phyloP scores from a whole-genome alignment of 805 yeast species.

The Suhomyces sp. region DNA sequence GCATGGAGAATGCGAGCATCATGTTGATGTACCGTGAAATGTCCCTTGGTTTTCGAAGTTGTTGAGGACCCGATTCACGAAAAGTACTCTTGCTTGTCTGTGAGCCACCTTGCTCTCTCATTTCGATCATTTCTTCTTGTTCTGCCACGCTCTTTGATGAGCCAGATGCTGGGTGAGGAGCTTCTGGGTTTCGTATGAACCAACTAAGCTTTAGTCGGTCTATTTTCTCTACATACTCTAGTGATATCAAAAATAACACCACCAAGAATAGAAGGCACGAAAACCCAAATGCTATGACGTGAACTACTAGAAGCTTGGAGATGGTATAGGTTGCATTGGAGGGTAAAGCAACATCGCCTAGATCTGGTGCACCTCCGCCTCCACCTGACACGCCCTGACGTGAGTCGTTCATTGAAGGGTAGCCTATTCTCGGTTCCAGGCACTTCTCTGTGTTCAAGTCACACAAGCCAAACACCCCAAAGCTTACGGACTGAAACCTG shows the following conservation, averaged over 20 bases:
- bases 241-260: slow-evolving; percentile 9
- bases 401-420: slow-evolving; percentile 22
- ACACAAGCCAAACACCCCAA: slow-evolving; percentile 46
- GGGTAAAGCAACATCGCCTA: slow-evolving; percentile 35
- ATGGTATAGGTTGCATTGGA: slow-evolving; percentile 37
- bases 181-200: background rate
- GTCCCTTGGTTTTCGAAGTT: slow-evolving; percentile 1
- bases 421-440: slow-evolving; percentile 36
- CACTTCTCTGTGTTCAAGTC: slow-evolving; percentile 25
- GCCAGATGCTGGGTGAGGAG: background rate
- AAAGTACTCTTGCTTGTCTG: background rate
- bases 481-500: slow-evolving; percentile 28
- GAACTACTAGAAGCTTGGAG: slow-evolving; percentile 41
- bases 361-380: slow-evolving; percentile 6
- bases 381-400: slow-evolving; percentile 11
- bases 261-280: slow-evolving; percentile 20
- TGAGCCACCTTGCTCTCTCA: background rate
- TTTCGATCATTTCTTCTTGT: background rate
- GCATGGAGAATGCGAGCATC: slow-evolving; percentile 57
- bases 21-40: slow-evolving; percentile 40
- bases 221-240: slow-evolving; percentile 7
- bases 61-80: background rate
- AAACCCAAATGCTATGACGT: slow-evolving; percentile 37
- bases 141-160: background rate
- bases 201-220: background rate